Evolutionary conservation across 2,329 filamentous ascomycete species (phyloP).

Genomic region (Microcera coccophila): DNA sequence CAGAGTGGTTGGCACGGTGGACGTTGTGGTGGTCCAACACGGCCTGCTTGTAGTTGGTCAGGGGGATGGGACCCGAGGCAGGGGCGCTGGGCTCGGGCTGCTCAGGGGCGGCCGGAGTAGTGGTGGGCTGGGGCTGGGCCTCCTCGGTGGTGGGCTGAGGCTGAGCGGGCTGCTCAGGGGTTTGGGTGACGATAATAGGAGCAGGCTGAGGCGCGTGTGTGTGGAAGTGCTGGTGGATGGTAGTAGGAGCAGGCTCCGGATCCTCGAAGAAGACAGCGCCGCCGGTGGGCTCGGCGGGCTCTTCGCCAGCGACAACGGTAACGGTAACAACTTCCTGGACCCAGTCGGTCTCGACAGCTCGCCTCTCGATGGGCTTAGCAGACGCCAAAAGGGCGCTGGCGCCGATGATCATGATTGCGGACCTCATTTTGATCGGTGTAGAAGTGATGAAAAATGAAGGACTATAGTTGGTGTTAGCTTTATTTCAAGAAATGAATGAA

Average conservation of each 20-base stretch:
- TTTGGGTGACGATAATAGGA: conserved; percentile 8
- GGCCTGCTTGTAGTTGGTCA: conserved; percentile 32
- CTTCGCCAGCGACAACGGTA: conserved; percentile 39
- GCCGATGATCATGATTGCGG: conserved; percentile 43
- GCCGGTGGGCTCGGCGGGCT: conserved; percentile 16
- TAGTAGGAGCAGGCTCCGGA: conserved; percentile 13
- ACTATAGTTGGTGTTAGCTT: conserved; percentile 23
- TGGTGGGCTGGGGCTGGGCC: conserved; percentile 6
- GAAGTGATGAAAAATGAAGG: conserved; percentile 10
- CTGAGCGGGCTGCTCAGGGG: conserved; percentile 2
- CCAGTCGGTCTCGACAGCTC: conserved; percentile 38
- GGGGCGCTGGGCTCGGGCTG: conserved; percentile 2
- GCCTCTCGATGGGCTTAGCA: conserved; percentile 41
- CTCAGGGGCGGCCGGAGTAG: not conserved
- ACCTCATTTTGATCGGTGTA: conserved; percentile 45
- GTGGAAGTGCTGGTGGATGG: conserved; percentile 12
- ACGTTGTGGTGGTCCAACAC: conserved; percentile 76
- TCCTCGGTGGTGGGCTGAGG: not conserved
- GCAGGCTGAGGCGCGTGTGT: conserved; percentile 9
- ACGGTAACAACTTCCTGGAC: conserved; percentile 43
- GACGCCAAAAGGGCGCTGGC: conserved; percentile 44
- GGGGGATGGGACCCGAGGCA: conserved; percentile 10
- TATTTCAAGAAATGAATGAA: conserved; percentile 16
- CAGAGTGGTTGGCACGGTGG: conserved; percentile 79
- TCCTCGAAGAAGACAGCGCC: conserved; percentile 25